A percentile compares a stretch with the other conserved stretches of the same genome.
These are phyloP conservation scores for Pichia exigua DNA, from an alignment of 805 yeast species.

Conservation along the genomic window DNA sequence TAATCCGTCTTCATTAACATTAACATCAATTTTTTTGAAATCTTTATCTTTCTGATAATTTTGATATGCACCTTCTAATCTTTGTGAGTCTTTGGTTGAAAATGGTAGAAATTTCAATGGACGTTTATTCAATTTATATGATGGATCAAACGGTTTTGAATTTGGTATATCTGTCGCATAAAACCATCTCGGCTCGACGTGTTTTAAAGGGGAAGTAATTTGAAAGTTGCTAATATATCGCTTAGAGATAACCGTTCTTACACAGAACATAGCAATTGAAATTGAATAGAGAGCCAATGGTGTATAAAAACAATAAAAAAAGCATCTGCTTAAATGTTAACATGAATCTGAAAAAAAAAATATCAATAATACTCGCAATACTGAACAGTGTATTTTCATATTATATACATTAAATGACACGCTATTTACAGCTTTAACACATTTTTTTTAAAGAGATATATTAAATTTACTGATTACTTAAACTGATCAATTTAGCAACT, in stretches of 20 bases:
- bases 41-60: slow-evolving; percentile 4
- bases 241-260: neutral
- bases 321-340: neutral
- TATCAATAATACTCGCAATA: too few relatives aligned
- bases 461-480: too few relatives aligned
- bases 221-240: neutral
- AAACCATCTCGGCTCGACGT: slow-evolving; percentile 48
- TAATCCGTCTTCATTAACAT: slow-evolving; percentile 75
- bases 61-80: slow-evolving; percentile 48
- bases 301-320: too few relatives aligned
- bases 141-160: slow-evolving; percentile 54
- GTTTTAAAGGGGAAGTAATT: neutral
- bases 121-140: slow-evolving; percentile 40
- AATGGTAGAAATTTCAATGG: slow-evolving; percentile 65
- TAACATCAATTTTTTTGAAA: slow-evolving; percentile 25
- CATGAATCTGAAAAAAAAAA: neutral
- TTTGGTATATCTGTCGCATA: slow-evolving; percentile 76
- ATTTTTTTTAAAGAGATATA: too few relatives aligned
- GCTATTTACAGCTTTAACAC: too few relatives aligned
- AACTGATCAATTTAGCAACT: neutral
- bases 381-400: too few relatives aligned
- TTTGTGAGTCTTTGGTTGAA: slow-evolving; percentile 49
- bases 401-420: too few relatives aligned
- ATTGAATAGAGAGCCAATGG: neutral
- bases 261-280: neutral